These are phyloP conservation scores for Cladosporium cucumerinum DNA, from an alignment of 2,329 filamentous ascomycete genomes.

Conservation along the genomic window DNA sequence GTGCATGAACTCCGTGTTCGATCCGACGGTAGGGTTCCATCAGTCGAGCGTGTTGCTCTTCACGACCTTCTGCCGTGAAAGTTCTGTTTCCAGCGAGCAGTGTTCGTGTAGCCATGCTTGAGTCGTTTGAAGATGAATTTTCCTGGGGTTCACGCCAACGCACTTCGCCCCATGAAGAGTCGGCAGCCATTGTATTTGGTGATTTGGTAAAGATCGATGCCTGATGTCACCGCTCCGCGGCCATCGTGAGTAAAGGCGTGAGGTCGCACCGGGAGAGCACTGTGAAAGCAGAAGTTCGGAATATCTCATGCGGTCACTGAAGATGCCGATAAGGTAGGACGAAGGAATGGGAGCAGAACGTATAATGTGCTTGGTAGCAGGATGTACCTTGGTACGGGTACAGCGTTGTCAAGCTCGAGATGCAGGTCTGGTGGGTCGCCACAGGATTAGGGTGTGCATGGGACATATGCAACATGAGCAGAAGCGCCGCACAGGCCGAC, in stretches of 20 bases:
- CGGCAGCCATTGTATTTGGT: background rate
- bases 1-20: background rate
- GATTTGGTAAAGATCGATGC: background rate
- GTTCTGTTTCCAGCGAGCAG: background rate
- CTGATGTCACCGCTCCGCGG: background rate
- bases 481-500: slow-evolving; percentile 15
- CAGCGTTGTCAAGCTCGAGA: slow-evolving; percentile 5
- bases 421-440: background rate
- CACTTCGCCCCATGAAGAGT: slow-evolving; percentile 6
- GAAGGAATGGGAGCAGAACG: background rate
- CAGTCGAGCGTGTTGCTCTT: background rate
- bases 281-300: background rate
- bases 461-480: slow-evolving; percentile 4
- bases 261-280: background rate
- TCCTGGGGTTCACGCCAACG: slow-evolving; percentile 7
- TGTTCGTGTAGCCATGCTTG: background rate
- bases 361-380: slow-evolving; percentile 5
- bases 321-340: background rate
- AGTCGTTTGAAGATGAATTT: background rate
- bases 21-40: background rate
- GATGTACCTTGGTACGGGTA: slow-evolving; percentile 8
- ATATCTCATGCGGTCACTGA: background rate
- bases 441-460: slow-evolving; percentile 13
- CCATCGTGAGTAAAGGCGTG: background rate
- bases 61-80: background rate